Evolutionary conservation across 2,329 filamentous ascomycete genomes (phyloP), one percentile per base, ranked within the genome.

Genomic region (Botrytis porri): DNA sequence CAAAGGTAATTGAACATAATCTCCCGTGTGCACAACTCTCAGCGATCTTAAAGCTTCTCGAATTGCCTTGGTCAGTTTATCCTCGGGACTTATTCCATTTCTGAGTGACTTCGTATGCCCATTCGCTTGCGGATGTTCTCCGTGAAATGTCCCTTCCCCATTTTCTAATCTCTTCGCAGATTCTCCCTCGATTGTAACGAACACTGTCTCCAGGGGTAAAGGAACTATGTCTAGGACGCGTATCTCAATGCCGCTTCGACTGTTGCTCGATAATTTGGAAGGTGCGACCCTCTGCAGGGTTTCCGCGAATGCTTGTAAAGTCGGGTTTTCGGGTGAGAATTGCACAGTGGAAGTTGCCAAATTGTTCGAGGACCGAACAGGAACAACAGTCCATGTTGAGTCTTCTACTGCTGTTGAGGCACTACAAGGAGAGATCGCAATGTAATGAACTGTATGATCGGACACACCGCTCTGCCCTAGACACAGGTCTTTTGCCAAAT

Each of bases 401-500:
- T 90, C 88, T 80, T 92, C 78, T 32, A 88, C 83, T 9, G 83
- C 84, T 51, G 85, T 81, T 71, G 83, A 85, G 20, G 93, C 91
- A 1, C 88, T 84, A 91, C 92, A 94, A 5, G 92, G 92, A 64
- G 92, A 89, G 76, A 95, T 88, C 60, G 92, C 92, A 75, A 94
- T 87, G 80, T 94, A 87, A 74, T 88, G 84, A 73, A 87, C 79
- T 37, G 86, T 83, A 62, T 65, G 12, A 35, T 48, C 70, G 45
- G 67, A 29, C 67, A 51, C 61, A 90, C 88, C 63, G 89, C 88
- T 82, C 80, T 85, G 79, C 77, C 83, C 82, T 77, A 87, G 90
- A 83, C 97, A 94, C 69, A 98, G 87, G 80, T 97, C 92, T 64
- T 87, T 85, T 79, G 95, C 94, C 69, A 99, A 86, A 82, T 97